Percentiles rank a stretch among this genome's conserved stretches.
Conservation (phyloP, 1,139 yeast genomes). For the Chernovozyma aurita region DNA sequence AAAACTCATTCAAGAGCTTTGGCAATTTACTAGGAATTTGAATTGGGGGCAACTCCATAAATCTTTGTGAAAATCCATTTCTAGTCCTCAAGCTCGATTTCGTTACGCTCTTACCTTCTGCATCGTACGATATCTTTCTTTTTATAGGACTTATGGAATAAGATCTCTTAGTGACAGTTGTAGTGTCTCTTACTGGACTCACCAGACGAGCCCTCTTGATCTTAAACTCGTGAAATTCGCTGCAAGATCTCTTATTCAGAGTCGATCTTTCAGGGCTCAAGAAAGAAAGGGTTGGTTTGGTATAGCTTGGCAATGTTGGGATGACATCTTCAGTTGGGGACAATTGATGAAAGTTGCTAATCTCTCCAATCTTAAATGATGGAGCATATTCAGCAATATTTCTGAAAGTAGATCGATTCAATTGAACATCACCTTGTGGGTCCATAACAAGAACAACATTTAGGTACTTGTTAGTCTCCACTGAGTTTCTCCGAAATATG, state of each 20-base stretch:
- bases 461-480: slow-evolving; percentile 10
- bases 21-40: too few relatives aligned
- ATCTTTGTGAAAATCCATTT: too few relatives aligned
- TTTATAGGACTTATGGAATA: slow-evolving; percentile 1
- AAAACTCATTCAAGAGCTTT: too few relatives aligned
- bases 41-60: too few relatives aligned
- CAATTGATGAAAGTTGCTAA: neutral
- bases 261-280: slow-evolving; percentile 12
- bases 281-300: slow-evolving; percentile 28
- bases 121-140: too few relatives aligned
- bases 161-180: slow-evolving; percentile 7
- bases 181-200: slow-evolving; percentile 3
- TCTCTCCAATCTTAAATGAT: slow-evolving; percentile 10
- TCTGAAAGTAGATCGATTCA: slow-evolving; percentile 24
- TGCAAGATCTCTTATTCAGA: slow-evolving; percentile 1
- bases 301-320: slow-evolving; percentile 22
- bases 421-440: slow-evolving; percentile 21
- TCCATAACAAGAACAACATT: slow-evolving; percentile 27
- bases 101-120: too few relatives aligned
- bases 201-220: slow-evolving; percentile 3
- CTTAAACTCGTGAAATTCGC: neutral
- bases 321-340: neutral
- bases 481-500: slow-evolving; percentile 18
- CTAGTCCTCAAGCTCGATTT: too few relatives aligned
- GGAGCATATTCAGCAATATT: slow-evolving; percentile 24